Conservation (phyloP, 306 rosid genomes). For the Corylus heterophylla region DNA sequence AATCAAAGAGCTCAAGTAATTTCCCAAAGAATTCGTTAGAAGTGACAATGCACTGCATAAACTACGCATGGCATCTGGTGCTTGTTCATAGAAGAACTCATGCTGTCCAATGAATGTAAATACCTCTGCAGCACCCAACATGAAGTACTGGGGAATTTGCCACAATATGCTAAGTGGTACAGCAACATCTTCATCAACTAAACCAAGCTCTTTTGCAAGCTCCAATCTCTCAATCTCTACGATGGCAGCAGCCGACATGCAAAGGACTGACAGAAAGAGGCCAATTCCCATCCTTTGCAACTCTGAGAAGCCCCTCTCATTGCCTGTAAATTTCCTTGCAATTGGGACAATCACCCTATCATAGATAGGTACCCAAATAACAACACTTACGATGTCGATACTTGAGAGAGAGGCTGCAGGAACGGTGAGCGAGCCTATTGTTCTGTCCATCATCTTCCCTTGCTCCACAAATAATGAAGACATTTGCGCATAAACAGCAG, state of each 20-base stretch:
- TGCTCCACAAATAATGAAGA: constrained; percentile 95
- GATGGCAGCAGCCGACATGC: constrained; percentile 94
- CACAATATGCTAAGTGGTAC: constrained; percentile 74
- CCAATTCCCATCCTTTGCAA: constrained; percentile 98
- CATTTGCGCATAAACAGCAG: constrained; percentile 97
- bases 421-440: constrained; percentile 70
- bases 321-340: constrained; percentile 76
- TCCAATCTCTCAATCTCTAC: constrained; percentile 74
- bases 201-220: constrained; percentile 62
- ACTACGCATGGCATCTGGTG: constrained; percentile 97
- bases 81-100: constrained; percentile 94
- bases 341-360: constrained; percentile 79
- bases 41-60: constrained; percentile 90
- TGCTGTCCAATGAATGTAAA: constrained; percentile 87
- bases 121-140: constrained; percentile 46
- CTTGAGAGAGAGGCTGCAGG: constrained; percentile 93
- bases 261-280: constrained; percentile 67
- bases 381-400: constrained; percentile 77
- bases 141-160: constrained; percentile 79
- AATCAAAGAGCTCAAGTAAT: constrained; percentile 84
- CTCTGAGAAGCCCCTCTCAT: constrained; percentile 87
- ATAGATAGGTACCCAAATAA: constrained; percentile 89
- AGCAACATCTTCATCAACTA: constrained; percentile 57
- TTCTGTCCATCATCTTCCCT: constrained; percentile 83
- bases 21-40: constrained; percentile 75